Evolutionary conservation across 2,329 filamentous ascomycete species (phyloP).

Genomic region (Neopestalotiopsis rosae): DNA sequence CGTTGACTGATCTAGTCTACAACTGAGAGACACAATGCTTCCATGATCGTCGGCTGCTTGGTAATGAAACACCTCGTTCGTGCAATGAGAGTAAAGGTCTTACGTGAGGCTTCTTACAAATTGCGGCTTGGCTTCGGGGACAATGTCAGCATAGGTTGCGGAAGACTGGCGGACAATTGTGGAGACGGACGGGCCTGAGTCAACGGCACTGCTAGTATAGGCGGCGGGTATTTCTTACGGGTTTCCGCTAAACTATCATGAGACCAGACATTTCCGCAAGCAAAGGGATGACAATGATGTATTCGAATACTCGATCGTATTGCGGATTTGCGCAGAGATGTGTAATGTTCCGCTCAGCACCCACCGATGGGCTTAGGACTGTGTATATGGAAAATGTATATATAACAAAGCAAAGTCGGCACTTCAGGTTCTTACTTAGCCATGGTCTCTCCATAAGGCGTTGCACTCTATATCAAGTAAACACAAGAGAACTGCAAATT

Average conservation of each 20-base stretch:
- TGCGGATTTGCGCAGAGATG: not conserved
- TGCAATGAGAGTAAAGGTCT: not conserved
- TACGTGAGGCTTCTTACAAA: too few relatives aligned
- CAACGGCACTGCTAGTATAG: not conserved
- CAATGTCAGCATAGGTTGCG: slow-evolving; percentile 6
- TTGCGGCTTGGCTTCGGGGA: not conserved
- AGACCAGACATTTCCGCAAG: not conserved
- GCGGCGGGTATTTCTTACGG: not conserved
- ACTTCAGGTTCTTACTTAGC: not conserved
- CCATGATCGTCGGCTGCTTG: too few relatives aligned
- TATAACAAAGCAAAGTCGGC: not conserved
- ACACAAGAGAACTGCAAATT: not conserved
- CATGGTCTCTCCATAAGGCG: not conserved
- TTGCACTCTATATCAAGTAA: not conserved
- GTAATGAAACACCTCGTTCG: not conserved
- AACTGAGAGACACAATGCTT: too few relatives aligned
- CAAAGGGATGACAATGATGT: not conserved
- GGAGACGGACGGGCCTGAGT: not conserved
- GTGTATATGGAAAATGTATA: not conserved
- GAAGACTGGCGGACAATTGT: slow-evolving; percentile 12
- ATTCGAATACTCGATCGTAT: not conserved
- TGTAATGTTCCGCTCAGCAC: not conserved
- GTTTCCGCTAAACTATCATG: not conserved
- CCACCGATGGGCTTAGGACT: not conserved
- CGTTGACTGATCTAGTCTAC: not conserved